Conservation (phyloP, 768 basidiomycete species). For the Myochromella boudieri region DNA sequence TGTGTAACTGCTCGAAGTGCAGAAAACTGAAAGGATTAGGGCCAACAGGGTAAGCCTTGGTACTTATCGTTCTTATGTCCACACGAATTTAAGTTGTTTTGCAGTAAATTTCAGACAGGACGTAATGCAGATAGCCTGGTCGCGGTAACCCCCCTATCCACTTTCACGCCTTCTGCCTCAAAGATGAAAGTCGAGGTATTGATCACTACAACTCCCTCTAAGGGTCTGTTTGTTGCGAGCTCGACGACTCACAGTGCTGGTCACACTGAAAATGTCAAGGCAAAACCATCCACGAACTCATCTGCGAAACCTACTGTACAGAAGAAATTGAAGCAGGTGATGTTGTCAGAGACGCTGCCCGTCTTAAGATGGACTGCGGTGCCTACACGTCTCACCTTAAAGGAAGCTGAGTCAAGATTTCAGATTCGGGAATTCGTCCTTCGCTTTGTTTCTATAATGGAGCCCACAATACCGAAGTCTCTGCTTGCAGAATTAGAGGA, state of each 20-base stretch:
- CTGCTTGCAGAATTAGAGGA: slow-evolving; percentile 67
- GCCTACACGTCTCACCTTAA: slow-evolving; percentile 38
- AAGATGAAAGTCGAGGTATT: slow-evolving; percentile 1
- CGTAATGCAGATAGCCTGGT: too few relatives aligned
- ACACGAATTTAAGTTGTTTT: too few relatives aligned
- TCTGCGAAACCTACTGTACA: neutral
- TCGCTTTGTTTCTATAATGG: slow-evolving; percentile 57
- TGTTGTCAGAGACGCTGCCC: slow-evolving; percentile 39
- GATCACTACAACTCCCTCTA: neutral
- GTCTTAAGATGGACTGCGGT: slow-evolving; percentile 55
- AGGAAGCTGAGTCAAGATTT: slow-evolving; percentile 59
- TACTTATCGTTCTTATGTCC: too few relatives aligned
- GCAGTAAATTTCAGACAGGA: too few relatives aligned
- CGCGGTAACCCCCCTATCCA: too few relatives aligned
- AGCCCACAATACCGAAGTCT: slow-evolving; percentile 38
- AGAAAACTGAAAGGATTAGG: slow-evolving; percentile 62
- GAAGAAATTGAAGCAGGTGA: slow-evolving; percentile 22
- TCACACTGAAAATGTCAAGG: neutral
- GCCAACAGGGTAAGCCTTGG: slow-evolving; percentile 59
- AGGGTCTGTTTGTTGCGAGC: neutral
- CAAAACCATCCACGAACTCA: neutral
- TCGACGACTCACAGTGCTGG: neutral
- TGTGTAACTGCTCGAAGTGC: slow-evolving; percentile 69
- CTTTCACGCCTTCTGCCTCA: neutral
- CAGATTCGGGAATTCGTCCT: slow-evolving; percentile 74